These are phyloP conservation scores for Chloris gayana DNA, from an alignment of 176 grass and related monocot genomes.

Conservation along the genomic window DNA sequence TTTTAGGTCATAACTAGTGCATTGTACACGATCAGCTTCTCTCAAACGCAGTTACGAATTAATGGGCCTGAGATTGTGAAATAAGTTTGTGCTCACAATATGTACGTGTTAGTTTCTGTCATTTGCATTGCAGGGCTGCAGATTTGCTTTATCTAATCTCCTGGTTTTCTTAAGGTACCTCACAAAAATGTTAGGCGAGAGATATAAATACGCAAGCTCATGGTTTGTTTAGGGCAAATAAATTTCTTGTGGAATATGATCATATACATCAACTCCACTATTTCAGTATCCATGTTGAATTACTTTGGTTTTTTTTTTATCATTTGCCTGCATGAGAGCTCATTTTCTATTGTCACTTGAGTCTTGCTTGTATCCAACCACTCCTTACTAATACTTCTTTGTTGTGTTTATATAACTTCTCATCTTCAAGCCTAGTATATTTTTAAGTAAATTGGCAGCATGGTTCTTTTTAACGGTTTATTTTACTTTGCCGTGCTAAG, in stretches of 20 bases:
- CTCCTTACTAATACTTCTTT: background rate
- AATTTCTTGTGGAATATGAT: conserved; percentile 2
- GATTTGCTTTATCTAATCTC: background rate
- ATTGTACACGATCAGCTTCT: background rate
- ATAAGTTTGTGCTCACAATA: background rate
- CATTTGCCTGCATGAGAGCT: conserved; percentile 8
- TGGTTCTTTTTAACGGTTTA: conserved; percentile 22
- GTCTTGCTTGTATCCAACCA: background rate
- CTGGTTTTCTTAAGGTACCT: conserved; percentile 4
- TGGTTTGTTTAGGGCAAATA: conserved; percentile 1
- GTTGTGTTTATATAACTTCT: background rate
- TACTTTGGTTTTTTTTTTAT: conserved; percentile 25
- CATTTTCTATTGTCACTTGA: background rate
- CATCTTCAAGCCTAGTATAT: conserved; percentile 25
- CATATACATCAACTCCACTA: conserved; percentile 5
- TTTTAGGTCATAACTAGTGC: background rate
- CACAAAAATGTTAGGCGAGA: background rate
- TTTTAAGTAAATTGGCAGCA: background rate
- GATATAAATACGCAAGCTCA: conserved; percentile 11
- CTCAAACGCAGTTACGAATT: background rate
- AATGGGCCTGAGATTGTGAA: background rate
- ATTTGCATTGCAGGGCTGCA: background rate
- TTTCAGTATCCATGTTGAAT: conserved; percentile 30
- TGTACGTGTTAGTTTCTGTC: background rate
- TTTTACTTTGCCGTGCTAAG: conserved; percentile 4